Base-by-base conservation (phyloP, 2,329 filamentous ascomycete genomes). In the Talaromyces atroroseus region DNA sequence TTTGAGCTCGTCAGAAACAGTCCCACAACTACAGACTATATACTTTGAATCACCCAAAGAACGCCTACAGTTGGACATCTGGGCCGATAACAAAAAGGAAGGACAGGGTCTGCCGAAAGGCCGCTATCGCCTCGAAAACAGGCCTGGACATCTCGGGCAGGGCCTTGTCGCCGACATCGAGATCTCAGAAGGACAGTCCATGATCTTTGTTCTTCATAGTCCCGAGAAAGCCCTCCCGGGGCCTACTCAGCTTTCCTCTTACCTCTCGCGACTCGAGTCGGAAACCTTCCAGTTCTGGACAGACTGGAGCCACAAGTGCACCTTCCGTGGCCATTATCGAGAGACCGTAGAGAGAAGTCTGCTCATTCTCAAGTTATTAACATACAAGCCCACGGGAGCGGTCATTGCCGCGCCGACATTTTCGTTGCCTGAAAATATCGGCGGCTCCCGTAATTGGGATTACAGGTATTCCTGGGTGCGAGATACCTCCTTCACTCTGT, bases 381-480 rank as follows among this genome's bases (percentile, higher is more conserved):
- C 87, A 0, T 91, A 86, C 63, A 88, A 91, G 65, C 88, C 87
- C 0, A 91, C 87, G 0, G 88, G 88, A 2, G 88, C 88, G 8
- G 90, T 91, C 51, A 80, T 90, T 34, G 88, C 88, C 1, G 81
- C 88, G 1, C 87, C 88, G 0, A 91, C 87, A 0, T 92, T 91
- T 64, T 90, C 87, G 0, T 79, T 91, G 1, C 88, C 88, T 0
- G 88, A 91, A 67, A 85, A 86, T 51, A 81, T 90, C 40, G 87
- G 87, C 18, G 87, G 87, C 14, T 74, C 64, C 20, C 80, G 79
- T 16, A 80, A 81, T 50, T 81, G 78, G 73, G 70, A 73, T 57
- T 73, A 73, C 58, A 66, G 71, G 5, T 92, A 83, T 70, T 88
- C 80, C 10, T 92, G 88, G 88, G 83, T 91, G 36, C 81, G 88